A percentile compares a stretch with the other conserved stretches of the same genome.
Conservation (phyloP, 257 asterid species). For the Henckelia pumila region DNA sequence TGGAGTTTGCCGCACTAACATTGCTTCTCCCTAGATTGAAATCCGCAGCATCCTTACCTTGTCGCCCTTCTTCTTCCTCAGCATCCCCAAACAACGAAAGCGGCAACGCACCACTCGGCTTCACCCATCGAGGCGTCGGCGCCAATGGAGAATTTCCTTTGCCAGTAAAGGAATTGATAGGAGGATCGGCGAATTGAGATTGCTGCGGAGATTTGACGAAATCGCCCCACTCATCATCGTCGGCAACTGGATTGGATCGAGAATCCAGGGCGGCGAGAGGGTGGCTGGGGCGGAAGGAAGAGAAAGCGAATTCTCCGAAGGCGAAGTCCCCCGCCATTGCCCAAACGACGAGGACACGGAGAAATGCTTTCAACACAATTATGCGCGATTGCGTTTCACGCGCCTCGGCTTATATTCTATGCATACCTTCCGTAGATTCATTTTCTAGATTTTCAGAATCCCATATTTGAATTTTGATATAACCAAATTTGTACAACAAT, state of each 20-base stretch:
- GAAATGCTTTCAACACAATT: neutral
- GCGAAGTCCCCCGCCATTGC: slow-evolving; percentile 72
- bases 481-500: too few relatives aligned
- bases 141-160: slow-evolving; percentile 12
- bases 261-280: slow-evolving; percentile 26
- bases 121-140: slow-evolving; percentile 42
- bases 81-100: slow-evolving; percentile 63
- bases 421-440: neutral
- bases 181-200: slow-evolving; percentile 37
- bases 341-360: slow-evolving; percentile 12
- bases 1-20: slow-evolving; percentile 17
- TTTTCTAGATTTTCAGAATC: too few relatives aligned
- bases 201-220: slow-evolving; percentile 55
- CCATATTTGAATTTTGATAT: too few relatives aligned
- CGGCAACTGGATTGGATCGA: slow-evolving; percentile 31
- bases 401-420: neutral
- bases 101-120: slow-evolving; percentile 73
- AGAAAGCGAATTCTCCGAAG: slow-evolving; percentile 76
- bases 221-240: slow-evolving; percentile 83
- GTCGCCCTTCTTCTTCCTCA: slow-evolving; percentile 44
- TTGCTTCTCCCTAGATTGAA: slow-evolving; percentile 26
- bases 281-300: slow-evolving; percentile 34
- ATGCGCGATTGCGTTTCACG: neutral
- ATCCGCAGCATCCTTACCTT: slow-evolving; percentile 20
- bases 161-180: slow-evolving; percentile 13